phyloP scores from a whole-genome alignment of 129 eudicot genomes.

The Flaveria linearis region DNA sequence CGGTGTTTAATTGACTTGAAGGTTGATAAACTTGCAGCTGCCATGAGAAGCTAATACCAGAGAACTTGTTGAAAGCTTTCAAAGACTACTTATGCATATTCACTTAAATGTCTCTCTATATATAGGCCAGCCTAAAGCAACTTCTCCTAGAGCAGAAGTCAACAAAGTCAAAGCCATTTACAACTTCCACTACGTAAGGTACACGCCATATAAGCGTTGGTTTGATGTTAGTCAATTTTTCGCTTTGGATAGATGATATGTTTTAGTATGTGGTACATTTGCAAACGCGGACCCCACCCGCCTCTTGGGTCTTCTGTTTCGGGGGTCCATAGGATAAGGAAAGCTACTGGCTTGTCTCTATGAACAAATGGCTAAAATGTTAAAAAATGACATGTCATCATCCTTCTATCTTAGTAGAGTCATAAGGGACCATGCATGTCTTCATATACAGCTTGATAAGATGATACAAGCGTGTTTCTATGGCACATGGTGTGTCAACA shows the following conservation, averaged over 20 bases:
- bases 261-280: constrained; percentile 32
- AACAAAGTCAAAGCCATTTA: background rate
- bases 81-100: background rate
- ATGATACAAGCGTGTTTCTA: constrained; percentile 21
- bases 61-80: constrained; percentile 30
- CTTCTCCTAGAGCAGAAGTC: constrained; percentile 9
- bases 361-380: constrained; percentile 22
- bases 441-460: constrained; percentile 28
- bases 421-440: constrained; percentile 38
- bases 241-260: constrained; percentile 20
- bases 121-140: constrained; percentile 28
- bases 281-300: background rate
- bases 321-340: constrained; percentile 40
- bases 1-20: constrained; percentile 49
- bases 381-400: constrained; percentile 34
- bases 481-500: constrained; percentile 39
- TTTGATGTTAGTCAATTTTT: background rate
- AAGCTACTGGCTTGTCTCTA: constrained; percentile 35
- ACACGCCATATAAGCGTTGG: background rate
- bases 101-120: constrained; percentile 27
- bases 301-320: constrained; percentile 2
- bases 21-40: constrained; percentile 43
- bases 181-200: constrained; percentile 8
- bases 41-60: constrained; percentile 19
- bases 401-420: constrained; percentile 24